phyloP scores from a whole-genome alignment of 768 basidiomycete genomes.

The Tricholoma bakamatsutake region DNA sequence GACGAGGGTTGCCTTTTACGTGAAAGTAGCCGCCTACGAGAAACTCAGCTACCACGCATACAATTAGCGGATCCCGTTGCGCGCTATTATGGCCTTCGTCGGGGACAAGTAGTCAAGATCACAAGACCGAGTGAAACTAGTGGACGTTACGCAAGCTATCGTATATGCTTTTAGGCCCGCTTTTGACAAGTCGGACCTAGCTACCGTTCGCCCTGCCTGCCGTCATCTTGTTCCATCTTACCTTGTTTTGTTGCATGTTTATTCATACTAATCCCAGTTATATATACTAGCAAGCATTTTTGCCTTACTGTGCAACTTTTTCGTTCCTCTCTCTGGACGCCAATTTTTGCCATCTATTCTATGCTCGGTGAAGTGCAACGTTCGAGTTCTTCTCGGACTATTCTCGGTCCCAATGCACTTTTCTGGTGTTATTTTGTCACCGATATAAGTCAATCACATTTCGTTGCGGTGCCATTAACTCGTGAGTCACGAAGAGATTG shows the following conservation, averaged over 20 bases:
- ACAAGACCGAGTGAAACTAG: slow-evolving; percentile 95
- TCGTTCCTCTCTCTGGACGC: not conserved
- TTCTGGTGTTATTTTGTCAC: not conserved
- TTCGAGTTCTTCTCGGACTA: not conserved
- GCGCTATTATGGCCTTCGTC: slow-evolving; percentile 91
- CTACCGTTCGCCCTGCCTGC: slow-evolving; percentile 1
- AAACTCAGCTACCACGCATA: slow-evolving; percentile 96
- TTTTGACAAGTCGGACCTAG: not conserved
- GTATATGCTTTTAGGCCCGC: slow-evolving; percentile 68
- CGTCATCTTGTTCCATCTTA: slow-evolving; percentile 10
- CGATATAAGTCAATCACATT: not conserved
- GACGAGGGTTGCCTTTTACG: slow-evolving; percentile 10
- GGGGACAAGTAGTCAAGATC: slow-evolving; percentile 98
- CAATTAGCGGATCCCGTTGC: slow-evolving; percentile 97
- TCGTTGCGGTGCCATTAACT: not conserved
- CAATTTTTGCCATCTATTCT: slow-evolving; percentile 8
- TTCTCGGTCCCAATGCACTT: not conserved
- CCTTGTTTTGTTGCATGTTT: slow-evolving; percentile 16
- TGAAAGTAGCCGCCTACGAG: slow-evolving; percentile 79
- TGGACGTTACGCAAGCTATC: slow-evolving; percentile 89
- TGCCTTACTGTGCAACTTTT: slow-evolving; percentile 8
- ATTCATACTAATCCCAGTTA: slow-evolving; percentile 20
- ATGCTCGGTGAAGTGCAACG: slow-evolving; percentile 7
- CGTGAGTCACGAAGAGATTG: not conserved
- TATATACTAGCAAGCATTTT: slow-evolving; percentile 21